These are phyloP conservation scores for Quercus phellos DNA, from an alignment of 331 rosid species.

Conservation along the genomic window DNA sequence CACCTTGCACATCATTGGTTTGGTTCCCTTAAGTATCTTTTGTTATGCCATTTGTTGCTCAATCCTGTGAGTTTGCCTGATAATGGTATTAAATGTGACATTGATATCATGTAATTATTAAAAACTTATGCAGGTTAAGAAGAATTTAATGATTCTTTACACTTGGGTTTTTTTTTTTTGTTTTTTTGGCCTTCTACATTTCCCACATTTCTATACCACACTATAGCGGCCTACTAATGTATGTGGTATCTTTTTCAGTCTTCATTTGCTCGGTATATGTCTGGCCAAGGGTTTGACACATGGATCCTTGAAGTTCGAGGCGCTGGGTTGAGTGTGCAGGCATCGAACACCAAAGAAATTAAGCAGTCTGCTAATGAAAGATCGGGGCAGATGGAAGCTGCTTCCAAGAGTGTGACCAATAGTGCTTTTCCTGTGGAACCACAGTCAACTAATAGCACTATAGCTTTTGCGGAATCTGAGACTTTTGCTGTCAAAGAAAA, in stretches of 20 bases:
- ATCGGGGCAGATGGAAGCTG: constrained; percentile 74
- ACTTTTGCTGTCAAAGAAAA: constrained; percentile 31
- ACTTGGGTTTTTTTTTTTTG: background rate
- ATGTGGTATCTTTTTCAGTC: constrained; percentile 49
- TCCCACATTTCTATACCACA: background rate
- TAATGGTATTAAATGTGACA: too few relatives aligned
- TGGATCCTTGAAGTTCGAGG: constrained; percentile 98
- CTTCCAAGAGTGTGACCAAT: constrained; percentile 38
- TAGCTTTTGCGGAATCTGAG: constrained; percentile 33
- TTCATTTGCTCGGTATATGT: constrained; percentile 95
- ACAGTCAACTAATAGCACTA: constrained; percentile 38
- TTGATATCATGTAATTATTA: too few relatives aligned
- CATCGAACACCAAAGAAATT: constrained; percentile 44
- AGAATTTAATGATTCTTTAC: background rate
- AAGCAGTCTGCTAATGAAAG: constrained; percentile 50
- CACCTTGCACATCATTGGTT: background rate
- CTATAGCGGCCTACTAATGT: background rate
- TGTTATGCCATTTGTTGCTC: background rate
- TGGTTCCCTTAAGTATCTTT: background rate
- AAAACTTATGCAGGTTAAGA: too few relatives aligned
- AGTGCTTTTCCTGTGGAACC: constrained; percentile 39
- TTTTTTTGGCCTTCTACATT: background rate
- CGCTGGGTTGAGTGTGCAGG: constrained; percentile 81
- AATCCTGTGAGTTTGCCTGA: background rate
- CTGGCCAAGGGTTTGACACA: constrained; percentile 86